Conservation (phyloP, 2,329 filamentous ascomycete species). For the Calonectria pteridis region DNA sequence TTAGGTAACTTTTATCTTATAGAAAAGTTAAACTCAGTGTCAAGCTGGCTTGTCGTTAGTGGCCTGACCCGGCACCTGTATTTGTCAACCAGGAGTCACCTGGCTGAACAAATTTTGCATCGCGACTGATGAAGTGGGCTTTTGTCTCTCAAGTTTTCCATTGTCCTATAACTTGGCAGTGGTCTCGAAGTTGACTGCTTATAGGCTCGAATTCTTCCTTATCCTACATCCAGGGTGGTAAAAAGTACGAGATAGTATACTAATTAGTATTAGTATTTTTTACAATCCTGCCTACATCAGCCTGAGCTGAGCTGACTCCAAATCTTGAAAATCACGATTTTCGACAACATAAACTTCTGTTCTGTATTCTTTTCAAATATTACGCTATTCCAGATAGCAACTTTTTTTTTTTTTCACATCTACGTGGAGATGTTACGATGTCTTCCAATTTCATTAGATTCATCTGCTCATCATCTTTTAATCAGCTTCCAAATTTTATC, state of each 20-base stretch:
- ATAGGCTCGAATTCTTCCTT: background rate
- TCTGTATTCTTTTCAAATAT: background rate
- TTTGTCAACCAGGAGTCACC: background rate
- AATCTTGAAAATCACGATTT: background rate
- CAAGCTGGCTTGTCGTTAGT: background rate
- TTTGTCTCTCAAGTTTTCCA: background rate
- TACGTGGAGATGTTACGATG: no score
- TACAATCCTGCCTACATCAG: no score
- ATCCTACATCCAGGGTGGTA: no score
- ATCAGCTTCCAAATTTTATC: background rate
- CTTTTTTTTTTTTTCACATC: no score
- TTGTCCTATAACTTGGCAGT: background rate
- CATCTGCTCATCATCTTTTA: background rate
- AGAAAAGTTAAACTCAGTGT: no score
- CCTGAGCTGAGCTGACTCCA: no score
- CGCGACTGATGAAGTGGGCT: background rate
- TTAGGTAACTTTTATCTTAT: background rate
- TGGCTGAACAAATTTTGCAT: background rate
- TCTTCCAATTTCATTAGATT: background rate
- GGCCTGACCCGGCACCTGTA: background rate
- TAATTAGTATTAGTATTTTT: no score
- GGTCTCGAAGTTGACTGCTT: background rate
- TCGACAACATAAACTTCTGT: background rate
- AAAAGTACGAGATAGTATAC: no score
- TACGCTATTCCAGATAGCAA: no score